phyloP scores from a whole-genome alignment of 2,329 filamentous ascomycete genomes.

The Mycosphaerella arachidis region DNA sequence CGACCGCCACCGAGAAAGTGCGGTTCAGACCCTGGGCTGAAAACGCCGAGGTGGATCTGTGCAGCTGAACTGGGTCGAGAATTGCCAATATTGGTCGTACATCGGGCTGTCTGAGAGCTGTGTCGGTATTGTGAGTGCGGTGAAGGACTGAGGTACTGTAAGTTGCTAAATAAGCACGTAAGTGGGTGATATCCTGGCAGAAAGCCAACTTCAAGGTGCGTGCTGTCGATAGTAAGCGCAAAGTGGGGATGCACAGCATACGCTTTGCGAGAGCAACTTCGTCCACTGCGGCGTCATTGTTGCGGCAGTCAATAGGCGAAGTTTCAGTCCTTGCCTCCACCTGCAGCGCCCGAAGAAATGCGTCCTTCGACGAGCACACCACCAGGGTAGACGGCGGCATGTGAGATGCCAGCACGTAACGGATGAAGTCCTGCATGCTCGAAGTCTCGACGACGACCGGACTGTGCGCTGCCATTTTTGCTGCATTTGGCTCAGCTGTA shows the following conservation, averaged over 20 bases:
- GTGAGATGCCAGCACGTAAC: conserved; percentile 57
- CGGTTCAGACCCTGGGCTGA: conserved; percentile 67
- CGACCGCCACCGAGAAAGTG: conserved; percentile 59
- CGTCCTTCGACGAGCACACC: conserved; percentile 61
- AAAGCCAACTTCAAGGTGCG: conserved; percentile 68
- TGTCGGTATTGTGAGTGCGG: conserved; percentile 2
- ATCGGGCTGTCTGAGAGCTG: conserved; percentile 7
- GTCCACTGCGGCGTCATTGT: background rate
- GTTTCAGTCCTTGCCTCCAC: conserved; percentile 1
- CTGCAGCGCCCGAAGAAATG: conserved; percentile 59
- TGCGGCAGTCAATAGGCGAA: background rate
- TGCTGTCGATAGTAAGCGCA: conserved; percentile 65
- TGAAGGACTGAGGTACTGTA: conserved; percentile 14
- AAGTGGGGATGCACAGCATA: conserved; percentile 45
- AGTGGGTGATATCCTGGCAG: conserved; percentile 67
- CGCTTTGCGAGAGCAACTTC: background rate
- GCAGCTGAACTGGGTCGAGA: conserved; percentile 62
- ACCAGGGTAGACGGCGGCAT: conserved; percentile 61
- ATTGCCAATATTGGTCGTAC: conserved; percentile 52
- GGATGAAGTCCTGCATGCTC: conserved; percentile 53
- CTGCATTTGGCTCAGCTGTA: background rate
- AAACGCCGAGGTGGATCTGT: conserved; percentile 67
- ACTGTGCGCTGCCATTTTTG: conserved; percentile 7
- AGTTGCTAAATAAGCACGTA: conserved; percentile 64
- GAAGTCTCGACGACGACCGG: conserved; percentile 38